Percentiles rank a stretch among this genome's conserved stretches.
Evolutionary conservation across 257 asterid genomes (phyloP).

Genomic region (Avicennia marina): DNA sequence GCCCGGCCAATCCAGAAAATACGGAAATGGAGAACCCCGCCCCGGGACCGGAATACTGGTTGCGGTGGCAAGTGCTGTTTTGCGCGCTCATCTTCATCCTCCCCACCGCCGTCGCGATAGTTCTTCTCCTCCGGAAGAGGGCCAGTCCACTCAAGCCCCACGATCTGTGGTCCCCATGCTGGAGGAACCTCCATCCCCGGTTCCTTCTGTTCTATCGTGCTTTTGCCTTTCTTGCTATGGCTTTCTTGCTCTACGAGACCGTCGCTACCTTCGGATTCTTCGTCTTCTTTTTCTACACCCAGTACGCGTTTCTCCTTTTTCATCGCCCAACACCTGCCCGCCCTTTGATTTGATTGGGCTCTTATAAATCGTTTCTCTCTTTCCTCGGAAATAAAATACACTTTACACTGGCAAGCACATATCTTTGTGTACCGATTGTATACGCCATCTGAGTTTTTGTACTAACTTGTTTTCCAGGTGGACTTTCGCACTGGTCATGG

Average conservation of each 20-base stretch:
- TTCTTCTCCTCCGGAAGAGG: conserved; percentile 33
- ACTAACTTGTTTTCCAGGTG: conserved; percentile 54
- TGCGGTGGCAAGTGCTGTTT: conserved; percentile 68
- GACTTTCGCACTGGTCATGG: conserved; percentile 71
- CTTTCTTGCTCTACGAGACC: conserved; percentile 51
- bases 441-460: too few relatives aligned
- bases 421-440: too few relatives aligned
- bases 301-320: conserved; percentile 31
- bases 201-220: conserved; percentile 79
- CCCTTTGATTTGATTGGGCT: not conserved
- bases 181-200: conserved; percentile 63
- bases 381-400: too few relatives aligned
- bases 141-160: conserved; percentile 11
- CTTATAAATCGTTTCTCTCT: not conserved
- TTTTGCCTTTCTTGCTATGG: conserved; percentile 53
- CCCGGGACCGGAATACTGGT: conserved; percentile 41
- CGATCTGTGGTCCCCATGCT: conserved; percentile 71
- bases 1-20: too few relatives aligned
- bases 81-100: conserved; percentile 47
- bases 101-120: conserved; percentile 37
- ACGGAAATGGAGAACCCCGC: not conserved
- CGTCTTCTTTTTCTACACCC: conserved; percentile 86
- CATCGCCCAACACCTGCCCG: not conserved
- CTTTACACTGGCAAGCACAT: too few relatives aligned
- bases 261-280: conserved; percentile 53